Conservation (phyloP, 768 basidiomycete genomes). For the Termitomyces eurrhizus region DNA sequence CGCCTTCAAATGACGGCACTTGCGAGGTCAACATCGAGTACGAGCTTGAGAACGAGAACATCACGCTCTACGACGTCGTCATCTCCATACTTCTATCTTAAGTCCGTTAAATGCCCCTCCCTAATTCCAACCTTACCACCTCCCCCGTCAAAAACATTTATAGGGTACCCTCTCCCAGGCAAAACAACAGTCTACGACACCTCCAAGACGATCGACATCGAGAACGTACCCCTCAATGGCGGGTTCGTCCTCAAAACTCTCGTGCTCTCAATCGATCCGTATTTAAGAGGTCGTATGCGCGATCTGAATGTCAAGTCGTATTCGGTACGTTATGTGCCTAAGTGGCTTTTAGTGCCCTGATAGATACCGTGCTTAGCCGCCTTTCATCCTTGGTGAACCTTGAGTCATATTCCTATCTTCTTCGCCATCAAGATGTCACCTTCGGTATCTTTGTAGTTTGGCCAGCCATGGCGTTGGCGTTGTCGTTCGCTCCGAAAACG, state of each 20-base stretch:
- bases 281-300: slow-evolving; percentile 38
- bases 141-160: background rate
- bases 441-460: slow-evolving; percentile 17
- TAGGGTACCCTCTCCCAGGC: slow-evolving; percentile 40
- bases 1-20: slow-evolving; percentile 86
- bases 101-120: slow-evolving; percentile 20
- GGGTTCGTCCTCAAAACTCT: slow-evolving; percentile 50
- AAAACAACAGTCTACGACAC: slow-evolving; percentile 43
- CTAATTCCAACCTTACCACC: background rate
- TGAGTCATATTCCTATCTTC: slow-evolving; percentile 14
- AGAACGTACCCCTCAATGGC: slow-evolving; percentile 39
- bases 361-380: slow-evolving; percentile 9
- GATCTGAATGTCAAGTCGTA: slow-evolving; percentile 23
- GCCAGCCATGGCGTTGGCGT: slow-evolving; percentile 35
- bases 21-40: slow-evolving; percentile 97
- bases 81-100: slow-evolving; percentile 94
- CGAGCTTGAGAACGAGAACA: slow-evolving; percentile 82
- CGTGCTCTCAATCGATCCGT: slow-evolving; percentile 40
- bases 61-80: slow-evolving; percentile 79
- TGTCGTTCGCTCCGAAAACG: slow-evolving; percentile 39
- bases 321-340: slow-evolving; percentile 11
- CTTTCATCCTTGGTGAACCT: slow-evolving; percentile 33
- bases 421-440: background rate
- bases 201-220: slow-evolving; percentile 45
- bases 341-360: background rate